phyloP scores from a whole-genome alignment of 306 rosid genomes.

The Nissolia schottii region DNA sequence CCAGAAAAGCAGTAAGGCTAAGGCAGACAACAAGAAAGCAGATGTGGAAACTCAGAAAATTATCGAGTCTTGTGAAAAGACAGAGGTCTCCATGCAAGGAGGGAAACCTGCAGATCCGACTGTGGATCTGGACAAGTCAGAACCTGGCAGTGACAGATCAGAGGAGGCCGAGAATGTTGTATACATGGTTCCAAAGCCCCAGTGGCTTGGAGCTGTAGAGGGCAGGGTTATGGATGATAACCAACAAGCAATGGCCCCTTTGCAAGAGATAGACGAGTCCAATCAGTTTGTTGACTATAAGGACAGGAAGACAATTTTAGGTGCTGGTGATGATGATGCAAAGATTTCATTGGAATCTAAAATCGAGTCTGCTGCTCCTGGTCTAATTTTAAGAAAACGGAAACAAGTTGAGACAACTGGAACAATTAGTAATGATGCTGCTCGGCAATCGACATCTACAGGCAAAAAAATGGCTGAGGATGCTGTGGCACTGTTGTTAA shows the following conservation, averaged over 20 bases:
- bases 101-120: conserved; percentile 33
- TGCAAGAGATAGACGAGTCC: conserved; percentile 39
- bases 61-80: conserved; percentile 17
- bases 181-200: conserved; percentile 63
- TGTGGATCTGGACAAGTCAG: conserved; percentile 33
- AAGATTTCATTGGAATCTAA: conserved; percentile 31
- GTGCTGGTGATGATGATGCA: conserved; percentile 31
- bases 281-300: conserved; percentile 79
- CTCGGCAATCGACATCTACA: conserved; percentile 42
- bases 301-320: conserved; percentile 66
- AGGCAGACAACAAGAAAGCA: conserved; percentile 35
- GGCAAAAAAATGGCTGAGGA: conserved; percentile 71
- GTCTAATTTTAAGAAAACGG: conserved; percentile 83
- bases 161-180: conserved; percentile 46
- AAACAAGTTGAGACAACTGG: conserved; percentile 57
- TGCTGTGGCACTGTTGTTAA: conserved; percentile 89
- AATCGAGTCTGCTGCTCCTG: conserved; percentile 83
- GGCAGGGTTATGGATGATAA: conserved; percentile 40
- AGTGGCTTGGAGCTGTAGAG: conserved; percentile 87
- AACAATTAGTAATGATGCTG: conserved; percentile 29
- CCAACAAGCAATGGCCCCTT: conserved; percentile 35
- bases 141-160: conserved; percentile 32
- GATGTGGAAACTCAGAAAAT: conserved; percentile 33
- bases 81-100: conserved; percentile 29
- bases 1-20: conserved; percentile 26